These are phyloP conservation scores for Phaeolepiota aurea DNA, from an alignment of 768 basidiomycete species.

Conservation along the genomic window DNA sequence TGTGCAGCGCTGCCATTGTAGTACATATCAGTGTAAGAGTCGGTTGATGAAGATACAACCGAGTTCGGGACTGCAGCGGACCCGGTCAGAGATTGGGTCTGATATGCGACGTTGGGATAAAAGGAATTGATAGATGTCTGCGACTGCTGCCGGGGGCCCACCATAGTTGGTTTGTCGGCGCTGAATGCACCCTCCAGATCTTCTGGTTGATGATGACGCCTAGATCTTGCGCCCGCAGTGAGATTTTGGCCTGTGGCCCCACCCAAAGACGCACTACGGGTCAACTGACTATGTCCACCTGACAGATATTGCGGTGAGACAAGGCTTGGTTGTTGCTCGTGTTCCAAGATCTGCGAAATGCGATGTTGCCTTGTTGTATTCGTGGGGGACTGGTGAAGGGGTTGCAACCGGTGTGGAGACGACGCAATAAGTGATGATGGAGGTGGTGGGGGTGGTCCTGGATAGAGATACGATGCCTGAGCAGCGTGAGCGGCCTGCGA, in stretches of 20 bases:
- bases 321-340: constrained; percentile 41
- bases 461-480: constrained; percentile 44
- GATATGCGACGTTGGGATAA: constrained; percentile 53
- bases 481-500: constrained; percentile 45
- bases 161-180: constrained; percentile 26
- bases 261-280: constrained; percentile 63
- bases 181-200: constrained; percentile 51
- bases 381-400: constrained; percentile 41
- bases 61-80: constrained; percentile 21
- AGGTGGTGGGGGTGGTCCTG: constrained; percentile 48
- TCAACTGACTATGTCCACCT: constrained; percentile 42
- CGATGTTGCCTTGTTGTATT: constrained; percentile 43
- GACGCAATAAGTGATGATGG: constrained; percentile 28
- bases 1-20: constrained; percentile 41
- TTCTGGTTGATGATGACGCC: constrained; percentile 63
- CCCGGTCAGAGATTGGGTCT: constrained; percentile 36
- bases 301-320: constrained; percentile 42
- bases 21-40: constrained; percentile 56
- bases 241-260: constrained; percentile 29
- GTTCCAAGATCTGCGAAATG: constrained; percentile 59
- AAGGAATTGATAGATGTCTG: constrained; percentile 38
- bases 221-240: constrained; percentile 34
- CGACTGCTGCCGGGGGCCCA: constrained; percentile 28
- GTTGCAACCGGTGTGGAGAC: constrained; percentile 38
- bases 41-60: constrained; percentile 24